A percentile compares a stretch with the other conserved stretches of the same genome.
Conservation (phyloP, 495 filamentous ascomycete species). For the Penicillium crystallinum region DNA sequence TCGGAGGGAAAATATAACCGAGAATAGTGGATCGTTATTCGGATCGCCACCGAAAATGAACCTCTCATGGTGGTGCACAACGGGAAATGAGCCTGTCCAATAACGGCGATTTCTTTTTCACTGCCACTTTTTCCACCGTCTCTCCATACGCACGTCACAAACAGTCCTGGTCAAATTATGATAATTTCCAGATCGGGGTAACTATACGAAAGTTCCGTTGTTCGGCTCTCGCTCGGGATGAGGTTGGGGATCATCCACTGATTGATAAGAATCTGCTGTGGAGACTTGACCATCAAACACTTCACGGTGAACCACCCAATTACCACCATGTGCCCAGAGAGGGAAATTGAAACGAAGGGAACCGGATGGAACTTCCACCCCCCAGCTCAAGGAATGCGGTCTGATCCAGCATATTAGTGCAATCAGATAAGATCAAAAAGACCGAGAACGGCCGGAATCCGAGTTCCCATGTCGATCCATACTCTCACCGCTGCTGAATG, state of each 20-base stretch:
- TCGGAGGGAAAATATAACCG: background rate
- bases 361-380: background rate
- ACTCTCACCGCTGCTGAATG: constrained; percentile 11
- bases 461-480: constrained; percentile 18
- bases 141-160: background rate
- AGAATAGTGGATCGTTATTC: background rate
- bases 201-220: constrained; percentile 11
- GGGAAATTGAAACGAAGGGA: background rate
- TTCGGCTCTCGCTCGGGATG: constrained; percentile 17
- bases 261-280: constrained; percentile 25
- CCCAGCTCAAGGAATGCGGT: constrained; percentile 5
- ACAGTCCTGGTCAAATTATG: background rate
- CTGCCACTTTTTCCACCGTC: background rate
- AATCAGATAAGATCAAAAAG: constrained; percentile 30
- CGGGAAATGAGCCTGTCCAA: background rate
- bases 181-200: background rate
- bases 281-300: constrained; percentile 1
- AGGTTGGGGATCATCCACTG: constrained; percentile 15
- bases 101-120: background rate
- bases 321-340: background rate
- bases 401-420: constrained; percentile 17
- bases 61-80: background rate
- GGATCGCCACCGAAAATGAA: background rate
- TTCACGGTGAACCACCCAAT: background rate
- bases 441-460: constrained; percentile 12